These are phyloP conservation scores for Nidularia pulvinata DNA, from an alignment of 768 basidiomycete species.

Conservation along the genomic window DNA sequence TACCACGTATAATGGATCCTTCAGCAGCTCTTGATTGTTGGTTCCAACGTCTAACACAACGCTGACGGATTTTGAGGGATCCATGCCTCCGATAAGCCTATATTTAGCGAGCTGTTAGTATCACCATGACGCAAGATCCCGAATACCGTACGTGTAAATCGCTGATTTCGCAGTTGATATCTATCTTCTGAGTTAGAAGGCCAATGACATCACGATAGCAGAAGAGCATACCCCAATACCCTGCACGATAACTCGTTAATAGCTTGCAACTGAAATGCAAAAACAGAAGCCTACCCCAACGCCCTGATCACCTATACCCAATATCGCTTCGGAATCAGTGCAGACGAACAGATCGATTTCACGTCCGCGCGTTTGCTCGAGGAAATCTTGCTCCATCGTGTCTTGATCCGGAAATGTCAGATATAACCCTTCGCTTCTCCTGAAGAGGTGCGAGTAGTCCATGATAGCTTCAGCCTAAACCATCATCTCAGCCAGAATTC, in stretches of 20 bases:
- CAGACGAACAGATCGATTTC: constrained; percentile 81
- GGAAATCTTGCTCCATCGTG: constrained; percentile 74
- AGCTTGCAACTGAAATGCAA: neutral
- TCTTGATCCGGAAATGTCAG: constrained; percentile 61
- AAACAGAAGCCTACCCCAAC: constrained; percentile 48
- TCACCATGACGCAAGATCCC: too few species aligned
- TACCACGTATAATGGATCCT: constrained; percentile 69
- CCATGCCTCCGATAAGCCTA: constrained; percentile 65
- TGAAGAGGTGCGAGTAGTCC: constrained; percentile 83
- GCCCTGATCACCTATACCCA: constrained; percentile 69
- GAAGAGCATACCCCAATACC: constrained; percentile 47
- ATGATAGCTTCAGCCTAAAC: constrained; percentile 78
- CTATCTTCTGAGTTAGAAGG: constrained; percentile 23
- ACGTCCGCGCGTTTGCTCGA: constrained; percentile 60
- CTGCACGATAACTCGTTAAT: constrained; percentile 12
- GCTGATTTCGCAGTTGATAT: constrained; percentile 80
- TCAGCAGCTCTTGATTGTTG: constrained; percentile 60
- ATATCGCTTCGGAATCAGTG: constrained; percentile 84
- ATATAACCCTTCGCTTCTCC: constrained; percentile 78
- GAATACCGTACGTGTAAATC: constrained; percentile 60
- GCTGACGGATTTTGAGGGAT: constrained; percentile 56
- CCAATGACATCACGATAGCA: neutral
- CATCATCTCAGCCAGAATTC: neutral
- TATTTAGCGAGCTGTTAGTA: neutral
- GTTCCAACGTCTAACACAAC: constrained; percentile 81